phyloP scores from a whole-genome alignment of 345 rosid genomes.

The Lumnitzera littorea region DNA sequence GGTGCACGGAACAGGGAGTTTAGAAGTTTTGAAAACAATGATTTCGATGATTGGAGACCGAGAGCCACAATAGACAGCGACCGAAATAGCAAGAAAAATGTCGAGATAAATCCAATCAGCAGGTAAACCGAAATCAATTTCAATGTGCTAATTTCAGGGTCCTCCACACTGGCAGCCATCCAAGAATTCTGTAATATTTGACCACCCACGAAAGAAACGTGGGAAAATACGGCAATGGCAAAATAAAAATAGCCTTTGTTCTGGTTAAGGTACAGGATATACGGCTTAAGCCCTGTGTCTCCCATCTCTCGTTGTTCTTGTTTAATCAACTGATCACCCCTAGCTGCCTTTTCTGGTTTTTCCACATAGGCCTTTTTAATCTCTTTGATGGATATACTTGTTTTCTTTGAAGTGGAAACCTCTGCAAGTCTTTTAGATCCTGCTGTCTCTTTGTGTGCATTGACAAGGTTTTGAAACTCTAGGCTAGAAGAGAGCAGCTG shows the following conservation, averaged over 20 bases:
- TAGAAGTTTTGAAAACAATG: constrained; percentile 58
- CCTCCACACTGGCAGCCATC: constrained; percentile 76
- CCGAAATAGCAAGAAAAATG: constrained; percentile 43
- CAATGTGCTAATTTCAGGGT: constrained; percentile 45
- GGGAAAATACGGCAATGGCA: constrained; percentile 34
- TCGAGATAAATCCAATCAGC: constrained; percentile 40
- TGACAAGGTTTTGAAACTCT: constrained; percentile 81
- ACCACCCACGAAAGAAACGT: constrained; percentile 39
- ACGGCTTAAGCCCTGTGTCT: constrained; percentile 71
- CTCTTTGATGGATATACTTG: constrained; percentile 31
- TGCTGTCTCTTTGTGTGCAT: constrained; percentile 93
- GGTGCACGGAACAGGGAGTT: constrained; percentile 74
- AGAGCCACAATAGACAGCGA: constrained; percentile 42
- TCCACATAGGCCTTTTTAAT: constrained; percentile 42
- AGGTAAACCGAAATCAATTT: constrained; percentile 54
- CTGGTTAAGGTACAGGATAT: constrained; percentile 59
- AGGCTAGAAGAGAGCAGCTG: constrained; percentile 48
- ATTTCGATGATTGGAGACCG: constrained; percentile 54
- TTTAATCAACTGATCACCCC: constrained; percentile 71
- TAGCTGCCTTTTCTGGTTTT: constrained; percentile 30
- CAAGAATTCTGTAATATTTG: constrained; percentile 66
- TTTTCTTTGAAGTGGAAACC: constrained; percentile 28
- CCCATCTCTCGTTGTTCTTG: constrained; percentile 80
- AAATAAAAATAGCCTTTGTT: constrained; percentile 72
- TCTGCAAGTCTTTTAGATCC: constrained; percentile 58